Base-by-base conservation (phyloP, 2,329 filamentous ascomycete species). In the Cercospora sp. region DNA sequence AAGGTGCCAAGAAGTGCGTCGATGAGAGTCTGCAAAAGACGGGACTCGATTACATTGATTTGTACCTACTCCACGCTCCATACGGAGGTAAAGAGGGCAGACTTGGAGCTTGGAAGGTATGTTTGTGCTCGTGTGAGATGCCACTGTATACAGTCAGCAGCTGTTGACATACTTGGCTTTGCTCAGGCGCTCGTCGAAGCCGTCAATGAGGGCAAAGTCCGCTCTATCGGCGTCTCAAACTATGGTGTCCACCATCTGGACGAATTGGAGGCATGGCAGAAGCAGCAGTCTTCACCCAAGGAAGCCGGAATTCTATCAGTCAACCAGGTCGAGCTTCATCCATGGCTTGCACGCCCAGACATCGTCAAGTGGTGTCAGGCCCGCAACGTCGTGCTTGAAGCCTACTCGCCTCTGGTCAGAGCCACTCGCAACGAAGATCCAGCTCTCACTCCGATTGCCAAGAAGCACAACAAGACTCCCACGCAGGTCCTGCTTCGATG, bases 291-390 rank as follows among this genome's bases (percentile, higher is more conserved):
- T 16, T 64, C 62, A 30, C 73, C 20, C 66, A 75, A 66, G 89
- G 89, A 88, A 72, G 87, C 86, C 3, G 92, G 92, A 26, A 82
- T 92, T 48, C 86, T 97, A 75, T 91, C 89, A 69, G 91, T 97
- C 42, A 93, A 92, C 48, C 94, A 97, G 80, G 93, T 91, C 80
- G 94, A 97, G 80, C 82, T 97, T 10, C 94, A 97, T 79, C 94
- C 94, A 0, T 97, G 93, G 93, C 87, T 93, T 51, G 85, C 89
- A 8, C 85, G 93, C n/a, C 82, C 84, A 23, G 93, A 97, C 75
- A 92, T 97, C 69, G 88, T 89, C 8, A 82, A 87, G 58, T 97
- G 93, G 93, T 91, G 91, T 73, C 79, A 84, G 70, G 84, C 89
- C 78, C 78, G 82, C 64, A 79, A 77, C 33, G 78, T 85, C 1